These are phyloP conservation scores for Podospora comata DNA, from an alignment of 495 filamentous ascomycete genomes.

Conservation along the genomic window DNA sequence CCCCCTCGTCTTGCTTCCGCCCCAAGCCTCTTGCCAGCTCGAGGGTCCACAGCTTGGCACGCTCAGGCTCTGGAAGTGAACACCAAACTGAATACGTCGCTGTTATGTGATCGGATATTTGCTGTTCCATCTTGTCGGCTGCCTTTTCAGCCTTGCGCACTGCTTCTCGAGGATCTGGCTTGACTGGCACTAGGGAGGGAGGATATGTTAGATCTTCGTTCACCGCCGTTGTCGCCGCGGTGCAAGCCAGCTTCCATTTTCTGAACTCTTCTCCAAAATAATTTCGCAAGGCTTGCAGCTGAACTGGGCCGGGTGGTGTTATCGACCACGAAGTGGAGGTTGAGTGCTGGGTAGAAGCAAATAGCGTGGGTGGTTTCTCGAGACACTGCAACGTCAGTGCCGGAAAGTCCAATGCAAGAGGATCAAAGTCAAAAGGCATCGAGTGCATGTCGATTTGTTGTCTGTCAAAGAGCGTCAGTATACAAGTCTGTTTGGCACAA, in stretches of 20 bases:
- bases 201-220: slow-evolving; percentile 44
- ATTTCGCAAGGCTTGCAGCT: slow-evolving; percentile 65
- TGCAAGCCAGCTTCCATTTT: slow-evolving; percentile 53
- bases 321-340: slow-evolving; percentile 72
- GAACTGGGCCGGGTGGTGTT: slow-evolving; percentile 62
- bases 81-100: slow-evolving; percentile 71
- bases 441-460: slow-evolving; percentile 44
- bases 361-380: slow-evolving; percentile 71
- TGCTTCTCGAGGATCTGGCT: slow-evolving; percentile 44
- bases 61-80: slow-evolving; percentile 51
- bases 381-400: slow-evolving; percentile 77
- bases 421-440: slow-evolving; percentile 76
- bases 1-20: slow-evolving; percentile 63
- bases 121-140: slow-evolving; percentile 53
- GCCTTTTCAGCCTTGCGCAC: slow-evolving; percentile 39
- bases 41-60: slow-evolving; percentile 69
- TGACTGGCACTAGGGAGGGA: slow-evolving; percentile 22
- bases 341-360: slow-evolving; percentile 65
- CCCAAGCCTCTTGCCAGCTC: slow-evolving; percentile 71
- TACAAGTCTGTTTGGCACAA: slow-evolving; percentile 20
- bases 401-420: slow-evolving; percentile 75
- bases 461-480: slow-evolving; percentile 34
- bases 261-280: slow-evolving; percentile 64
- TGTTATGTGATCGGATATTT: slow-evolving; percentile 64
- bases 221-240: slow-evolving; percentile 41